A percentile compares a stretch with the other conserved stretches of the same genome.
These are phyloP conservation scores for Syncephalastrum contaminatum DNA, from an alignment of 371 early-diverging fungal species.

Conservation along the genomic window DNA sequence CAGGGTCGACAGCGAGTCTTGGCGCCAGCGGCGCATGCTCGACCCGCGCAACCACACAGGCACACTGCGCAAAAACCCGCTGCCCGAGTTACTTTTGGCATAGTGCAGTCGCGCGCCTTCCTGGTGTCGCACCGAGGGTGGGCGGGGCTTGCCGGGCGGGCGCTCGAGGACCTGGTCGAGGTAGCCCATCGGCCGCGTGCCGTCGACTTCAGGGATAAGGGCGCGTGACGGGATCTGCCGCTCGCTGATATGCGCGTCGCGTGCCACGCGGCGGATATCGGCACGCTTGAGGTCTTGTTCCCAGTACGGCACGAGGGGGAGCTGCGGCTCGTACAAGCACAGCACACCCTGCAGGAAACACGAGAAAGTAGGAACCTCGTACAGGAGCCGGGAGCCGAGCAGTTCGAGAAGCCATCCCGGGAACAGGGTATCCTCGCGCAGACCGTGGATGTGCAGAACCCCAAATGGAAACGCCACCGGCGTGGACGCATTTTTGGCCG, in stretches of 20 bases:
- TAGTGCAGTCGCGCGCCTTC: not conserved
- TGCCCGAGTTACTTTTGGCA: too few species aligned
- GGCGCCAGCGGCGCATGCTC: too few species aligned
- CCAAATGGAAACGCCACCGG: too few species aligned
- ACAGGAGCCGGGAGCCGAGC: conserved; percentile 69
- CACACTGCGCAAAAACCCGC: too few species aligned
- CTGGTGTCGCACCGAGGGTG: conserved; percentile 13
- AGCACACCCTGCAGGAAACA: conserved; percentile 94
- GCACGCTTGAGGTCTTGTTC: conserved; percentile 44
- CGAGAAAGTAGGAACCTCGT: conserved; percentile 94
- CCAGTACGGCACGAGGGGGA: conserved; percentile 28
- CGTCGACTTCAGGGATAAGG: conserved; percentile 29
- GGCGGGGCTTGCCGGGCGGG: conserved; percentile 1
- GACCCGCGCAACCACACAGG: too few species aligned
- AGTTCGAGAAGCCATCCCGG: too few species aligned
- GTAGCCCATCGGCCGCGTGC: conserved; percentile 38
- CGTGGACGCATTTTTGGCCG: too few species aligned
- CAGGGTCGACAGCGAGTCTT: too few species aligned
- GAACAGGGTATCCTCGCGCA: too few species aligned
- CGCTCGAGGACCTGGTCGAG: conserved; percentile 36
- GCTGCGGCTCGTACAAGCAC: conserved; percentile 11
- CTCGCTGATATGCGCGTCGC: conserved; percentile 14
- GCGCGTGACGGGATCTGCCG: conserved; percentile 15
- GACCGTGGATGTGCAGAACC: too few species aligned
- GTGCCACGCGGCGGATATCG: conserved; percentile 37